phyloP scores from a whole-genome alignment of 805 yeast genomes.

The Candida quercuum region DNA sequence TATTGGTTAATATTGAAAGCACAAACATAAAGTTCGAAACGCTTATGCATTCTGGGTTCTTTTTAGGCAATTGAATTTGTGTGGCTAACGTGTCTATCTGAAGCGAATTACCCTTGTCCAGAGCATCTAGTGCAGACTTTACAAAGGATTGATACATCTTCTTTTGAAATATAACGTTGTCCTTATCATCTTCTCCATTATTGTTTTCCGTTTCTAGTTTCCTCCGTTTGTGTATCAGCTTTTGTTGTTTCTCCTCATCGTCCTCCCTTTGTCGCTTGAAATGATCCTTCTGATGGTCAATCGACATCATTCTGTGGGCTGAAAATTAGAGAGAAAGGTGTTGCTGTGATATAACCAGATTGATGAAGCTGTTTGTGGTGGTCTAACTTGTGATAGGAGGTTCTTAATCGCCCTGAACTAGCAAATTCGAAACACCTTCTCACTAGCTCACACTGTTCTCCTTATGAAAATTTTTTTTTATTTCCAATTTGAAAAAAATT shows the following conservation, averaged over 20 bases:
- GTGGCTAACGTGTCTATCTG: conserved; percentile 56
- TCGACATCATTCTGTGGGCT: conserved; percentile 21
- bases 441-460: too few relatives aligned
- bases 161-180: conserved; percentile 22
- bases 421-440: too few relatives aligned
- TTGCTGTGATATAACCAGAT: neutral
- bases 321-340: neutral
- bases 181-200: conserved; percentile 2
- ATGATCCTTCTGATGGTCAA: conserved; percentile 21
- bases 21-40: conserved; percentile 47
- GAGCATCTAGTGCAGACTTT: conserved; percentile 61
- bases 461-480: neutral
- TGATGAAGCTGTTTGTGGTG: neutral
- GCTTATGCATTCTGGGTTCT: conserved; percentile 50
- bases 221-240: conserved; percentile 8
- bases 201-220: conserved; percentile 1
- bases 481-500: neutral
- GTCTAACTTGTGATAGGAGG: too few relatives aligned
- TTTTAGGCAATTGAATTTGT: conserved; percentile 48
- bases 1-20: conserved; percentile 53
- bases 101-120: conserved; percentile 53
- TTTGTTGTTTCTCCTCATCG: conserved; percentile 10
- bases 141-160: conserved; percentile 41
- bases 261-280: conserved; percentile 23
- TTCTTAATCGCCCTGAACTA: too few relatives aligned